Base-by-base conservation (phyloP, 768 basidiomycete species). In the Pholiota conissans region DNA sequence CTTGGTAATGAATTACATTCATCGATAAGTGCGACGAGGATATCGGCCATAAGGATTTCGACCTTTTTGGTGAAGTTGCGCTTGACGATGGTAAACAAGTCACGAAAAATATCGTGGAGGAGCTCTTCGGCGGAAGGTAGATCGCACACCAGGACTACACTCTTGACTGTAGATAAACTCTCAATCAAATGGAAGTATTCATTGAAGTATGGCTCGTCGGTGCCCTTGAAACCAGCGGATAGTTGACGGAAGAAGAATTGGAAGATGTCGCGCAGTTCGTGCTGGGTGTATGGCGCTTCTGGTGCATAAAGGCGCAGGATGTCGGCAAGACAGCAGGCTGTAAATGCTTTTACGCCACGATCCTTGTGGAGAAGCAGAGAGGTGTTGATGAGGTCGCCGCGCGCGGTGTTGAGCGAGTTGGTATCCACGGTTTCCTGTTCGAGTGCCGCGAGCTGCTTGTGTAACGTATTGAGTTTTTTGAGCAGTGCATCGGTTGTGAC, bases 181-280 rank as follows among this genome's bases (percentile, higher is more conserved):
- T 98, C 94, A 27, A 98, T 82, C n/a, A 98, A 82, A 67, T 95
- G 93, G 65, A 89, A 96, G 73, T 97, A 98, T 72, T 98, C 89
- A 56, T 87, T 85, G 69, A 93, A 96, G 67, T 95, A 96, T 0
- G 92, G 83, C 0, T 88, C 81, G 55, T 95, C 91, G 0, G 86
- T 75, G 35, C 87, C 84, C 61, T 87, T 89, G 66, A 94, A 84
- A 1, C 87, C 88, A 1, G 78, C 79, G 2, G 80, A 76, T 56
- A 99, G 86, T 70, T 97, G 96, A 32, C 85, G 79, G 69, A 94
- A 87, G 82, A 98, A 93, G 80, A 99, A 98, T 65, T 94, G 86
- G 73, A 99, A 99, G 69, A 98, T 95, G 72, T 97, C 94, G 77
- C 91, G 82, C 32, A 98, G 84, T 70, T 98, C 92, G 48, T 81